Conservation (phyloP, 192 early-diverging fungal genomes). For the Linnemannia exigua region DNA sequence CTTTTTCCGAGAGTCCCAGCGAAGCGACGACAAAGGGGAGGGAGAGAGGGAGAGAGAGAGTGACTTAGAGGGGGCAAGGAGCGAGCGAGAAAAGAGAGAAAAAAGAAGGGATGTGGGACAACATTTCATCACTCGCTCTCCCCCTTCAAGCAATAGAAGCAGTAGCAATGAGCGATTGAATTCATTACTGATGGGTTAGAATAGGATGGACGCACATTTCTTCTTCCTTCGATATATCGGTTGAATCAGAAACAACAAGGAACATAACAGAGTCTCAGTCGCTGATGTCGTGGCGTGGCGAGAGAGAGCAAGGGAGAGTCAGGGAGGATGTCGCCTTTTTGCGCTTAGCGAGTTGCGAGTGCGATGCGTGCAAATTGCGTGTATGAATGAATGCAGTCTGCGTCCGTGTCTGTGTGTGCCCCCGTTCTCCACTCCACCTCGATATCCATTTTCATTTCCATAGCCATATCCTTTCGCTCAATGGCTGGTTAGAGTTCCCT, state of each 20-base stretch:
- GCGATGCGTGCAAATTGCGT: background rate
- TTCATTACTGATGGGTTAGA: background rate
- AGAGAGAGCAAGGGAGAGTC: background rate
- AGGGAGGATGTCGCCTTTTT: background rate
- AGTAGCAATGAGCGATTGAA: background rate
- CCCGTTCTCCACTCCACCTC: background rate
- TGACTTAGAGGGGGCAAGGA: slow-evolving; percentile 9
- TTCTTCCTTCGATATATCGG: background rate
- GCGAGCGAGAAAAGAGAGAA: background rate
- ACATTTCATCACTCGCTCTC: background rate
- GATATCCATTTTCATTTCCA: background rate
- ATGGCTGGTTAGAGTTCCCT: background rate
- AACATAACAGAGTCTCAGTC: background rate
- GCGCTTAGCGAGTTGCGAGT: background rate
- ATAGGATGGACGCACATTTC: background rate
- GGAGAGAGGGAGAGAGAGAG: slow-evolving; percentile 11
- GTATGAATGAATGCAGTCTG: background rate
- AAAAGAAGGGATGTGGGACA: slow-evolving; percentile 8
- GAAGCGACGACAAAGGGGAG: background rate
- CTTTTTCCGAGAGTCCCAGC: slow-evolving; percentile 28
- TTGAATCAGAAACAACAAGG: slow-evolving; percentile 3
- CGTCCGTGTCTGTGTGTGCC: background rate
- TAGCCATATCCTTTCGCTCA: background rate
- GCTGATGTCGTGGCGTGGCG: background rate
- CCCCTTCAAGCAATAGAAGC: no score